A percentile compares a stretch with the other conserved stretches of the same genome.
phyloP scores from a whole-genome alignment of 2,329 filamentous ascomycete species.

The Penicillium polonicum region DNA sequence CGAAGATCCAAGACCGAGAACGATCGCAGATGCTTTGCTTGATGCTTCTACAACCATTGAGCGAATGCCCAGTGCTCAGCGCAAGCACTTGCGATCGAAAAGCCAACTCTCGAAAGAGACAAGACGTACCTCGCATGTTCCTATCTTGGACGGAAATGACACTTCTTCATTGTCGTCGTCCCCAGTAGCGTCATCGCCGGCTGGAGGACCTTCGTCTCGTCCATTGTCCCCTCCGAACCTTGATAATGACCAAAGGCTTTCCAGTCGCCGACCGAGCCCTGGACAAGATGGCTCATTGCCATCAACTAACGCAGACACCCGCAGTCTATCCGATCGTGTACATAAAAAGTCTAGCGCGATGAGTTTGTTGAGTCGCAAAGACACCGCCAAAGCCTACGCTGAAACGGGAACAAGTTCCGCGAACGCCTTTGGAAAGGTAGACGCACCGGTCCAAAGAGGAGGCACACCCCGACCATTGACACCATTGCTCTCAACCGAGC shows the following conservation, averaged over 20 bases:
- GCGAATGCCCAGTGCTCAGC: conserved; percentile 54
- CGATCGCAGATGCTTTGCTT: conserved; percentile 83
- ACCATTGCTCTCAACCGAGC: conserved; percentile 38
- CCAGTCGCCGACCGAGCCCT: conserved; percentile 25
- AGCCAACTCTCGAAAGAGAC: conserved; percentile 41
- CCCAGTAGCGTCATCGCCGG: conserved; percentile 40
- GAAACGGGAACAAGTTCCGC: conserved; percentile 64
- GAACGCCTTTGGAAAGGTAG: conserved; percentile 65
- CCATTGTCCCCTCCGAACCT: conserved; percentile 35
- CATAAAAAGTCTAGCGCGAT: conserved; percentile 56
- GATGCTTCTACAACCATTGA: conserved; percentile 90
- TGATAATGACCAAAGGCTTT: conserved; percentile 36
- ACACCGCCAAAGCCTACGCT: conserved; percentile 60
- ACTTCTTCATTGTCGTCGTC: conserved; percentile 34
- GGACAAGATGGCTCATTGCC: conserved; percentile 33
- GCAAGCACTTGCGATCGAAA: conserved; percentile 41
- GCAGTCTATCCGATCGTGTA: conserved; percentile 29
- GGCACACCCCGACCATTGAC: conserved; percentile 35
- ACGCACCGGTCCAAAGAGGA: conserved; percentile 50
- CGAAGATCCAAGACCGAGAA: conserved; percentile 58
- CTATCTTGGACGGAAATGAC: conserved; percentile 16
- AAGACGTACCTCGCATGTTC: background rate
- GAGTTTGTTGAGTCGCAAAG: conserved; percentile 58
- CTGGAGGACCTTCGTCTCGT: conserved; percentile 30
- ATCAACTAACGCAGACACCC: conserved; percentile 33